Evolutionary conservation across 2,329 filamentous ascomycete species (phyloP), one percentile per base, ranked within the genome.

Genomic region (Huntiella decipiens): DNA sequence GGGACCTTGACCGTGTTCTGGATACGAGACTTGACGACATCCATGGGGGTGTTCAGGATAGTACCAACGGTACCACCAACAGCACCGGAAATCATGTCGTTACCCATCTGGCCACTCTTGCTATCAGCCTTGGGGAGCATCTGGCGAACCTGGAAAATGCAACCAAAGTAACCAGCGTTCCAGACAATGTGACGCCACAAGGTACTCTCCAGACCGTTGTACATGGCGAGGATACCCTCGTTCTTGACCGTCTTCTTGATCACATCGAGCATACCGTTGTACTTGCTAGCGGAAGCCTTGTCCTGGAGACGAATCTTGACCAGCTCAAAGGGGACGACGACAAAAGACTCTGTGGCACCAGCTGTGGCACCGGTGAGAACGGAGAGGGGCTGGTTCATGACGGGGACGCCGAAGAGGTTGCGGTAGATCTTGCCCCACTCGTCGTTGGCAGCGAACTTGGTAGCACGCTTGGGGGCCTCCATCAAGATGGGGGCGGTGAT

Each of bases 261-360:
- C 51, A 79, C 81, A 63, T 92, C 84, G 33, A 87, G 55, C 71
- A 84, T 81, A 62, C 84, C 82, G 53, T 67, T 81, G 68, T 91
- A 91, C 63, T 83, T 93, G 60, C 82, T 77, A 37, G 88, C 85
- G 43, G 86, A 91, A 12, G 88, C 85, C 66, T 83, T 86, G 68
- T 98, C 91, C 63, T 98, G 91, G 40, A 98, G 73, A 54, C 91
- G 80, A 60, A 98, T 98, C 75, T 98, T 98, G 71, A 98, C 81
- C 49, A 95, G 76, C 70, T 95, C 91, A 62, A 98, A 98, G 43
- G 91, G 91, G 31, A 98, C 91, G 50, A 98, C 91, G 54, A 96
- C 87, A 60, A 98, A 91, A 44, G 88, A 73, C 66, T 98, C 91
- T 49, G 88, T 96, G 33, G 88, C 91, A 61, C 91, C 91, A 50